Evolutionary conservation across 2,329 filamentous ascomycete species (phyloP), one percentile per base, ranked within the genome.

Genomic region (Diaporthe caulivora): DNA sequence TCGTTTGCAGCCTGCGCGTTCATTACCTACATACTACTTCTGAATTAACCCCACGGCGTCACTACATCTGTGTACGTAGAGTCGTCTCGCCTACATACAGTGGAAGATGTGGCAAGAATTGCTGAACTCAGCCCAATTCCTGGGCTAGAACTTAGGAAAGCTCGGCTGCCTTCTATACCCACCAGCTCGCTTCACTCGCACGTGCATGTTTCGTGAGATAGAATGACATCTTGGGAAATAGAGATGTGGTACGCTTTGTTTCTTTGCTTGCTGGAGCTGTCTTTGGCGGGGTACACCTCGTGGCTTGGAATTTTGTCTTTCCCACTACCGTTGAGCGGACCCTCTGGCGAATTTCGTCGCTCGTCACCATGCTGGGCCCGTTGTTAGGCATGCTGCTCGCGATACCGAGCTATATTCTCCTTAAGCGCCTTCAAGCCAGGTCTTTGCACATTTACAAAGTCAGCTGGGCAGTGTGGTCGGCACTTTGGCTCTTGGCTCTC

Each of bases 81-180:
- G 0, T 9, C 49, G n/a, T 26, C 49, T 1, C 49, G 49, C 1
- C 11, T 8, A 13, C 9, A n/a, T 17, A 53, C 49, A 8, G 3
- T 26, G 13, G 24, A 29, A 1, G 49, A 53, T 26, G 7, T 53
- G 49, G n/a, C 4, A 15, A 2, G 6, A 0, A 53, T 53, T 6
- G 49, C 24, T 4, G 24, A 26, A 13, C n/a, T 53, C 1, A 53
- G n/a, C n/a, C 4, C 49, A 2, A n/a, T n/a, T n/a, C n/a, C n/a
- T n/a, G n/a, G n/a, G n/a, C n/a, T n/a, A n/a, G n/a, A n/a, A n/a
- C 15, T 24, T 26, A 1, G 0, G 13, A 2, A 0, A 1, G 2
- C 2, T 11, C 49, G n/a, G 24, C 49, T 53, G 24, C 49, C 49
- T 29, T 26, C n/a, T 29, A 1, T 7, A 26, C 3, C 49, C 1